Evolutionary conservation across 2,329 filamentous ascomycete genomes (phyloP), one percentile per base, ranked within the genome.

Genomic region (Diaporthe citrichinensis): DNA sequence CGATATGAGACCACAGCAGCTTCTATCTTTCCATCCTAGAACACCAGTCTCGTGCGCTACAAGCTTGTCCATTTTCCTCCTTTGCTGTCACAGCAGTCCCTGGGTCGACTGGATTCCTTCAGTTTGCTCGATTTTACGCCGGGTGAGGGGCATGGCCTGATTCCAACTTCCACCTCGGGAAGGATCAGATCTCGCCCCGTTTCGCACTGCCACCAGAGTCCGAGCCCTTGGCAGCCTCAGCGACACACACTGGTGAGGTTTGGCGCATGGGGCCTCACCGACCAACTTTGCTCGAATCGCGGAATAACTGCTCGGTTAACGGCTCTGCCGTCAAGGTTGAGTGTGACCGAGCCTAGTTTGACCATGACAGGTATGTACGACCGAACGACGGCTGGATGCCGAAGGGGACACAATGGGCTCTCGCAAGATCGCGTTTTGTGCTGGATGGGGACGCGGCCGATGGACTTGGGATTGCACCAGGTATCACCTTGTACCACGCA

Each of bases 151-250:
- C 44, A 25, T 67, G 62, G 28, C 62, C 51, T 61, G 58, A 49
- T 34, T 9, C 12, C 1, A 25, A 31, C 14, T 10, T 46, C 20
- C 7, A 14, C 65, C 46, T 69, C n/a, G 46, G 46, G 8, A 53
- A 68, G 46, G 46, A 68, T 69, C 65, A 67, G 46, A 39, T 68
- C 31, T 69, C 25, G 49, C 17, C 46, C 49, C 4, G 49, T 55
- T 23, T 69, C 3, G 65, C 46, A 69, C 65, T 53, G 65, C 62
- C 62, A 53, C 62, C 46, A 51, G 31, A 53, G 46, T 20, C 62
- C 62, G 62, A 68, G 44, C 44, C 28, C 62, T 68, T 68, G 62
- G 62, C 62, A 68, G 23, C 46, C 28, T 17, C 31, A n/a, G 23
- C 46, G 17, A 23, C 23, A 68, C 31, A 7, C 17, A 39, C 31